phyloP scores from a whole-genome alignment of 495 filamentous ascomycete species.

The Neurospora sp. region DNA sequence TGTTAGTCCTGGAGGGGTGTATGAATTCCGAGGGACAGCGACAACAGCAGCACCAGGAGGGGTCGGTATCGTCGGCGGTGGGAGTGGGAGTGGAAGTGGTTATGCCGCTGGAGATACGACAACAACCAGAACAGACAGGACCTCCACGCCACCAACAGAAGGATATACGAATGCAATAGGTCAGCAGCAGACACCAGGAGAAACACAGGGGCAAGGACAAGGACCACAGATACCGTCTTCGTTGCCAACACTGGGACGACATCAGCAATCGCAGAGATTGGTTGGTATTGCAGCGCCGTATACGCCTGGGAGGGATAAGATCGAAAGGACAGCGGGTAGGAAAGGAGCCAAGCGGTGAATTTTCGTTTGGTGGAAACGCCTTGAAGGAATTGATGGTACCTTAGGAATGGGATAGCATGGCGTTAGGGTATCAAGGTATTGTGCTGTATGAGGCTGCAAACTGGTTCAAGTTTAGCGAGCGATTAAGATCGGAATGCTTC shows the following conservation, averaged over 20 bases:
- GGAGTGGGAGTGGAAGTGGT: background rate
- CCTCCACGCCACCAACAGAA: background rate
- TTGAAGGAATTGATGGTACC: slow-evolving; percentile 1
- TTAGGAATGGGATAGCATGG: slow-evolving; percentile 5
- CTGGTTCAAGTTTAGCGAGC: background rate
- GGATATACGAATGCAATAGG: background rate
- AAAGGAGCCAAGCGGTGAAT: slow-evolving; percentile 17
- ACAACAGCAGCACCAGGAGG: background rate
- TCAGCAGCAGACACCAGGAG: background rate
- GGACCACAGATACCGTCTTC: background rate
- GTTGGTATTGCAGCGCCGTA: slow-evolving; percentile 64
- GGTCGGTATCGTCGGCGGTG: background rate
- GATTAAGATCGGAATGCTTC: background rate
- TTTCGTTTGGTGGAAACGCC: too few relatives aligned
- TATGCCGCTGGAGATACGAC: background rate
- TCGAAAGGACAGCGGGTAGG: slow-evolving; percentile 41
- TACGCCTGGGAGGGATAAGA: slow-evolving; percentile 54
- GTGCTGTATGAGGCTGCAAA: too few relatives aligned
- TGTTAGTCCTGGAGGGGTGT: slow-evolving; percentile 27
- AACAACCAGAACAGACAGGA: background rate
- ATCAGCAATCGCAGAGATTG: slow-evolving; percentile 15
- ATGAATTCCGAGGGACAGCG: slow-evolving; percentile 28
- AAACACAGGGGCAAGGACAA: background rate
- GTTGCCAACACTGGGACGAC: background rate
- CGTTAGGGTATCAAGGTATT: background rate